Conservation (phyloP, 345 rosid species). For the Excoecaria agallocha region DNA sequence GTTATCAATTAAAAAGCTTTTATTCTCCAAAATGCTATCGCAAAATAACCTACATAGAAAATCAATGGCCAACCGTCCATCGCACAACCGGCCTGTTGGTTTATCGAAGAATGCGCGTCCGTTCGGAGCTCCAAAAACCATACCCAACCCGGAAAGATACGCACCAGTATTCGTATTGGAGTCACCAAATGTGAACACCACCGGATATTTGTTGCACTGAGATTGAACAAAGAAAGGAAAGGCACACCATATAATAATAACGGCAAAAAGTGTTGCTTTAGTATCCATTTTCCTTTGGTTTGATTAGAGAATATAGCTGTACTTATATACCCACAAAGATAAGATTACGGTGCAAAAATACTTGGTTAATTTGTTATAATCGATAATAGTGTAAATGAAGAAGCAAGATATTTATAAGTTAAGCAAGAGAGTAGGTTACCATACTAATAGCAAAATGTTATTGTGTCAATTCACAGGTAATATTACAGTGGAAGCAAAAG, state of each 20-base stretch:
- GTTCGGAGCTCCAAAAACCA: conserved; percentile 39
- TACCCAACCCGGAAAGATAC: conserved; percentile 18
- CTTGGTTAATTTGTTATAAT: background rate
- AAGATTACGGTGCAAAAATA: background rate
- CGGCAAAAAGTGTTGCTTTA: too few species aligned
- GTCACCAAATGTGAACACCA: conserved; percentile 25
- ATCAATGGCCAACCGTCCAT: conserved; percentile 61
- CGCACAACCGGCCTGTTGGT: conserved; percentile 34
- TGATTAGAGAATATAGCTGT: background rate
- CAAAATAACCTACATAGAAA: conserved; percentile 46
- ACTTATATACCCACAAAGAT: conserved; percentile 2
- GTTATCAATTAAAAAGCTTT: too few species aligned
- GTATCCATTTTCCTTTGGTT: conserved; percentile 5
- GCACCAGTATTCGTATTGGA: conserved; percentile 33
- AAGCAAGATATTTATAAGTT: background rate
- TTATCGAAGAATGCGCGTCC: conserved; percentile 49
- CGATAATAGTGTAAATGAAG: background rate
- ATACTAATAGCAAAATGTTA: conserved; percentile 1
- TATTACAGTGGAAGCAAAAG: background rate
- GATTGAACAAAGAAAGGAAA: conserved; percentile 23
- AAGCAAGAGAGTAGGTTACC: conserved; percentile 1
- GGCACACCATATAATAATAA: background rate
- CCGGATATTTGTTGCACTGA: conserved; percentile 29
- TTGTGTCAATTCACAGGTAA: background rate
- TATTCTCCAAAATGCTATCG: too few species aligned